A percentile compares a stretch with the other conserved stretches of the same genome.
These are phyloP conservation scores for Syncephalis plumigaleata DNA, from an alignment of 371 early-diverging fungal genomes.

Conservation along the genomic window DNA sequence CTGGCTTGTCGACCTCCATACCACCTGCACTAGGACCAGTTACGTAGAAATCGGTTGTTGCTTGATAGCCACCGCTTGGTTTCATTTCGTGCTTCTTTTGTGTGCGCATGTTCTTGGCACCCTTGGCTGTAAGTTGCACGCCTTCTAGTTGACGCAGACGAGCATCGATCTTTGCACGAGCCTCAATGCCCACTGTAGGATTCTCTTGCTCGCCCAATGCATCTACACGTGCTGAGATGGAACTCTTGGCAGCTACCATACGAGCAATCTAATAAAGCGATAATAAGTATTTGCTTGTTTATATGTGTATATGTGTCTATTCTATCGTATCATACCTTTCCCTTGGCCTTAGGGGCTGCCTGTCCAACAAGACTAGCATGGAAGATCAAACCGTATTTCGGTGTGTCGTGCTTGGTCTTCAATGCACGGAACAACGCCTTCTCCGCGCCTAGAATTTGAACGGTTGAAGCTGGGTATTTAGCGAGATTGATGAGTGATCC, in stretches of 20 bases:
- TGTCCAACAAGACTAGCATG: conserved; percentile 81
- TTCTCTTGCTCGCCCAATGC: conserved; percentile 77
- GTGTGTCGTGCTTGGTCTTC: conserved; percentile 88
- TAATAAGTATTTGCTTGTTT: neutral
- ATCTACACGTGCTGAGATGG: conserved; percentile 88
- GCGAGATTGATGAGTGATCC: conserved; percentile 94
- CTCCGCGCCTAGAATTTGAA: conserved; percentile 99
- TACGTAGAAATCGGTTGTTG: conserved; percentile 36
- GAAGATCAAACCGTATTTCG: conserved; percentile 94
- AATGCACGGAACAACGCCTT: conserved; percentile 91
- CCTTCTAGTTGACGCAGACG: conserved; percentile 74
- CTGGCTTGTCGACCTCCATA: conserved; percentile 12
- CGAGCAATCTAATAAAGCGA: conserved; percentile 42
- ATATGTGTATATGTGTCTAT: neutral
- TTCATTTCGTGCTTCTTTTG: too few species aligned
- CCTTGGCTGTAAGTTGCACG: conserved; percentile 6
- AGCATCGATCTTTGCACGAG: conserved; percentile 70
- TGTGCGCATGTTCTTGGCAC: too few species aligned
- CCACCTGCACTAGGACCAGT: conserved; percentile 54
- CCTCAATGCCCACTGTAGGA: conserved; percentile 68
- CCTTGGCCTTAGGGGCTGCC: conserved; percentile 73
- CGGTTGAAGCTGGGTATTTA: conserved; percentile 95
- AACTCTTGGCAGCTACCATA: conserved; percentile 81
- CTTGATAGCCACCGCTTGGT: too few species aligned
- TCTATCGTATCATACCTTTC: conserved; percentile 27